These are phyloP conservation scores for Anthoceros angustus DNA, from an alignment of 225 moss, liverwort and hornwort species.

Conservation along the genomic window DNA sequence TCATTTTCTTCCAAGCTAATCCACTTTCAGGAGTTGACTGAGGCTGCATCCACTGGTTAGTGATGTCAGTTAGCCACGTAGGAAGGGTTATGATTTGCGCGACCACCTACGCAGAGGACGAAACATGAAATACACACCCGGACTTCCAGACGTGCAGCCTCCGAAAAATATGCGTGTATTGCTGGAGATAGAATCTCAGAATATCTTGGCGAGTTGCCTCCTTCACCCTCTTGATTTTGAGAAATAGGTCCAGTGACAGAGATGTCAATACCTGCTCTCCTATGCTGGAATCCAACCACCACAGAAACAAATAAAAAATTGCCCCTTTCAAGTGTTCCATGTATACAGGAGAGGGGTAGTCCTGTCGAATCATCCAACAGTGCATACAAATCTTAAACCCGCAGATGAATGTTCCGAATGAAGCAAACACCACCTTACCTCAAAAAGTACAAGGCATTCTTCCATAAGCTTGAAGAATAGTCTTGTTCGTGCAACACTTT, in stretches of 20 bases:
- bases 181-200: slow-evolving; percentile 85
- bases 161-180: slow-evolving; percentile 58
- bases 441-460: slow-evolving; percentile 77
- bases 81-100: slow-evolving; percentile 18
- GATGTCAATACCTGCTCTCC: slow-evolving; percentile 58
- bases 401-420: too few species aligned
- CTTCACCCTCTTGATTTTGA: slow-evolving; percentile 49
- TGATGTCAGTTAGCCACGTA: slow-evolving; percentile 5
- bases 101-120: neutral
- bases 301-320: neutral
- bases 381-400: too few species aligned
- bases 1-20: slow-evolving; percentile 70
- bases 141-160: slow-evolving; percentile 63
- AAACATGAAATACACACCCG: slow-evolving; percentile 26
- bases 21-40: slow-evolving; percentile 71
- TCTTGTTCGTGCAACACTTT: slow-evolving; percentile 65
- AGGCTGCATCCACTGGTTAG: slow-evolving; percentile 39
- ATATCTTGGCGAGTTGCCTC: slow-evolving; percentile 43
- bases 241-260: slow-evolving; percentile 46
- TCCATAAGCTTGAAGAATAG: slow-evolving; percentile 92
- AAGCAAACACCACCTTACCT: slow-evolving; percentile 27
- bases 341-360: too few species aligned
- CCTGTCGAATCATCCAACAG: too few species aligned
- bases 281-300: slow-evolving; percentile 37
- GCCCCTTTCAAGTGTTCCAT: too few species aligned